phyloP scores from a whole-genome alignment of 1,139 yeast species.

The Nematodospora anomalae region DNA sequence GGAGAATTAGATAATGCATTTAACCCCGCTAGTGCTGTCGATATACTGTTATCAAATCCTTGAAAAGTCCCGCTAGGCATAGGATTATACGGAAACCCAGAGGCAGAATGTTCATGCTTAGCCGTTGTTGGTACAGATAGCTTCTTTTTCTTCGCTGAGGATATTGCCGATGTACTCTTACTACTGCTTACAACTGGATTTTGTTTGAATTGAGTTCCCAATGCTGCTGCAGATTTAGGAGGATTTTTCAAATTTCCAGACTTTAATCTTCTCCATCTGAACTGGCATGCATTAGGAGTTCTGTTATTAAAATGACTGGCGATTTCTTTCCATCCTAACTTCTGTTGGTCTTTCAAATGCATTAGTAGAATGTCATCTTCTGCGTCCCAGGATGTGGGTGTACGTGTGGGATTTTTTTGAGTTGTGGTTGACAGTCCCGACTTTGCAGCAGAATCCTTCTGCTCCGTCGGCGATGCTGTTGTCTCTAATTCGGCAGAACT shows the following conservation, averaged over 20 bases:
- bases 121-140: constrained; percentile 17
- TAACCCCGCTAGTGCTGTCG: constrained; percentile 49
- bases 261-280: constrained; percentile 73
- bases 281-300: constrained; percentile 79
- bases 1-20: constrained; percentile 45
- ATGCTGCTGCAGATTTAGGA: constrained; percentile 43
- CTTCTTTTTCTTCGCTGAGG: constrained; percentile 23
- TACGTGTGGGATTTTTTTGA: constrained; percentile 32
- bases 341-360: constrained; percentile 69
- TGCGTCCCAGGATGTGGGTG: constrained; percentile 77
- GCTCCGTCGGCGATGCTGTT: neutral
- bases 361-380: constrained; percentile 67
- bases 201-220: constrained; percentile 17
- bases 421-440: constrained; percentile 6
- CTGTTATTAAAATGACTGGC: constrained; percentile 65
- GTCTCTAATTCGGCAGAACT: constrained; percentile 8
- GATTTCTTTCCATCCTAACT: constrained; percentile 77
- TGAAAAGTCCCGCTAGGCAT: constrained; percentile 40
- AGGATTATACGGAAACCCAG: constrained; percentile 39
- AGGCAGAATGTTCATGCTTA: constrained; percentile 7
- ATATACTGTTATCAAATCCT: constrained; percentile 44
- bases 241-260: constrained; percentile 62
- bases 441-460: constrained; percentile 2
- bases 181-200: constrained; percentile 5
- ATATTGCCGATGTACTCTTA: constrained; percentile 9